Base-by-base conservation (phyloP, 768 basidiomycete species). In the Hydnum rufescens region DNA sequence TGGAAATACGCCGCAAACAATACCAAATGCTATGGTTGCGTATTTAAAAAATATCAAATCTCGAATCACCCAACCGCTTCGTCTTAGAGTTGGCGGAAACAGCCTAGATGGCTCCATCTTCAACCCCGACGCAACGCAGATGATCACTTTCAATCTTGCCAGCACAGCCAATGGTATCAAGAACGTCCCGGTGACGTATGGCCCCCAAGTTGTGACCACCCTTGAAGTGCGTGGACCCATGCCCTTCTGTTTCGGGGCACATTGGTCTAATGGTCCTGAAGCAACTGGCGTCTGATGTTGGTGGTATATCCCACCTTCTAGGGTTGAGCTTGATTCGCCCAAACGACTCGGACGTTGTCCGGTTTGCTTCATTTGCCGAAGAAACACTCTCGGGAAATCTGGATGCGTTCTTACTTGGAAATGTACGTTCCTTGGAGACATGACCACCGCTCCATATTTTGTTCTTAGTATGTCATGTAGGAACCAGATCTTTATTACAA, bases 11-110 rank as follows among this genome's bases (percentile, higher is more conserved):
- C 55, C 55, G 2, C 26, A 55, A n/a, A 26, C 53, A 16, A 54
- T 56, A 18, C 54, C 55, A 6, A 19, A n/a, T 3, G 54, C 57
- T 8, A 30, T 57, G 6, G 50, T 57, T 36, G 53, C 31, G 32
- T 53, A 55, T 36, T 51, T 57, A 16, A 23, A 32, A 22, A 53
- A 52, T 19, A 31, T 57, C 42, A 29, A 48, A 13, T 31, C 42
- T 23, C 55, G 57, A n/a, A 51, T 53, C 29, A n/a, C 42, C n/a
- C 46, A 51, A 25, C 54, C 54, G 8, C 46, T 57, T 23, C 51
- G 57, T 5, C 32, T 57, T n/a, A 42, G 57, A 2, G 47, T 57
- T 26, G 57, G 57, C 3, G 57, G 57, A 13, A 57, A 57, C 51
- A 39, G 39, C 8, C 22, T 57, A 49, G 57, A 57, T 48, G 49